Conservation (phyloP, 2,329 filamentous ascomycete genomes). For the Rutstroemia sydowiana region DNA sequence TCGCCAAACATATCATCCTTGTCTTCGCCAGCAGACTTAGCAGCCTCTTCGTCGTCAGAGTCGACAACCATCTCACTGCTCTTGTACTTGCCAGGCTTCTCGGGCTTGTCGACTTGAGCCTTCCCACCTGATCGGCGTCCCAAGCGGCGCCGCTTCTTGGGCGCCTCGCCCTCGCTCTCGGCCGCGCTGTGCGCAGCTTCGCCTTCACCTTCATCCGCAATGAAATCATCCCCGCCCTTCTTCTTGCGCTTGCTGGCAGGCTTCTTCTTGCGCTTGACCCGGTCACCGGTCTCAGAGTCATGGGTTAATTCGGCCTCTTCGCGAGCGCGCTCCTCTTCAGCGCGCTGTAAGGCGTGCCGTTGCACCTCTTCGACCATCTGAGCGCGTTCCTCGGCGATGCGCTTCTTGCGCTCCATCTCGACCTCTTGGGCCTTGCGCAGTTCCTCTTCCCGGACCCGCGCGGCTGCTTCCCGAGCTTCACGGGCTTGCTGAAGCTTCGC, state of each 20-base stretch:
- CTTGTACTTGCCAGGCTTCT: conserved; percentile 28
- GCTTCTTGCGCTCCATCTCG: conserved; percentile 67
- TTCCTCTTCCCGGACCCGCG: too few relatives aligned
- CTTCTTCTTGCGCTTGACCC: conserved; percentile 70
- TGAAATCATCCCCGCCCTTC: conserved; percentile 32
- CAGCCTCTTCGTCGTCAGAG: conserved; percentile 27
- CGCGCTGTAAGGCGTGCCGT: conserved; percentile 60
- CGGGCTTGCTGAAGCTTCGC: too few relatives aligned
- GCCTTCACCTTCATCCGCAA: conserved; percentile 24
- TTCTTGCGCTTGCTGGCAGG: conserved; percentile 36
- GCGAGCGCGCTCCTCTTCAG: conserved; percentile 60
- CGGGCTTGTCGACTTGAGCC: conserved; percentile 19
- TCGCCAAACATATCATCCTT: conserved; percentile 16
- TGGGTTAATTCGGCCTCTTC: conserved; percentile 74
- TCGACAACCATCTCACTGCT: conserved; percentile 31
- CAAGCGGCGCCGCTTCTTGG: conserved; percentile 30
- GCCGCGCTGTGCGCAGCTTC: conserved; percentile 23
- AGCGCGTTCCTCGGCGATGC: conserved; percentile 79
- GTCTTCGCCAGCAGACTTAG: conserved; percentile 20
- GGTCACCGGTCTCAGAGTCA: conserved; percentile 75
- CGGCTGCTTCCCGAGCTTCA: too few relatives aligned
- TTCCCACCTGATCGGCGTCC: conserved; percentile 27
- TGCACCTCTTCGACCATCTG: conserved; percentile 72
- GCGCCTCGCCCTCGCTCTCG: conserved; percentile 31
- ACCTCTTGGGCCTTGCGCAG: conserved; percentile 59